Conservation (phyloP, 2,329 filamentous ascomycete species). For the Botryotinia calthae region DNA sequence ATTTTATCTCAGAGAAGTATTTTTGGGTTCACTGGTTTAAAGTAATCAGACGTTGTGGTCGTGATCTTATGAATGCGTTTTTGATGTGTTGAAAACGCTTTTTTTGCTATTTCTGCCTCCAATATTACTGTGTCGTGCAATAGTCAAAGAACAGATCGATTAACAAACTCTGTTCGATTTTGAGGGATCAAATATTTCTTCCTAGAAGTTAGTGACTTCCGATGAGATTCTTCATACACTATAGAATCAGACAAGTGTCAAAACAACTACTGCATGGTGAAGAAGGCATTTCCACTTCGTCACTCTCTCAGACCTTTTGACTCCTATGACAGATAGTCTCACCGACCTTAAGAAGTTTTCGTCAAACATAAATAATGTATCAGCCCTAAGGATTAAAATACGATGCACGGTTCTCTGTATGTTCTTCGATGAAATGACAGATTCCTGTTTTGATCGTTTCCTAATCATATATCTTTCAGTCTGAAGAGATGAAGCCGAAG, state of each 20-base stretch:
- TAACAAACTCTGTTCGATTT: not conserved
- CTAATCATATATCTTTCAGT: not conserved
- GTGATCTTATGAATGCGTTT: not conserved
- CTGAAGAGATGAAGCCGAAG: not conserved
- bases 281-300: not conserved
- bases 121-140: not conserved
- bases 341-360: too few species aligned
- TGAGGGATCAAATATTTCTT: not conserved
- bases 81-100: not conserved
- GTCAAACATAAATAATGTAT: not conserved
- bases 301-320: not conserved
- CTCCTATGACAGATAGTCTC: not conserved
- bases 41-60: not conserved
- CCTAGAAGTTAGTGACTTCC: not conserved
- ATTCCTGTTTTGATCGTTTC: not conserved
- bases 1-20: not conserved
- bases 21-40: not conserved
- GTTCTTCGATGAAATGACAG: not conserved
- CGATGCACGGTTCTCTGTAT: not conserved
- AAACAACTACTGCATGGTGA: not conserved
- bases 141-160: not conserved
- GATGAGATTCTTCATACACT: not conserved
- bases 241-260: not conserved
- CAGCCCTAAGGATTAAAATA: not conserved
- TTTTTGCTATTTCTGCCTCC: not conserved